Evolutionary conservation across 108 stramenopile genomes (phyloP).

Genomic region (Heterococcus sp.): DNA sequence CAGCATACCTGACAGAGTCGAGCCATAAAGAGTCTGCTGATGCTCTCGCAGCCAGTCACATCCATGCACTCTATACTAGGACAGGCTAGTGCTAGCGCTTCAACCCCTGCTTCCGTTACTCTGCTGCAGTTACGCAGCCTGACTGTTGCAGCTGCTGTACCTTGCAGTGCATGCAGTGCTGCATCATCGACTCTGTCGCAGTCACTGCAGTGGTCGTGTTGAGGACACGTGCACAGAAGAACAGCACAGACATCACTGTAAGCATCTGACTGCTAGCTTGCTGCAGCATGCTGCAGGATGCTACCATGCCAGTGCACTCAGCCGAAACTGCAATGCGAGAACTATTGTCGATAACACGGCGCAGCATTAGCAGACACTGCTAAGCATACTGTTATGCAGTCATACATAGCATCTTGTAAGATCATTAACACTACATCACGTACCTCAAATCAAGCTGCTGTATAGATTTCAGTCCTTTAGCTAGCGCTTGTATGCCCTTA

Average conservation of each 20-base stretch:
- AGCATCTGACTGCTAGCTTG: no score
- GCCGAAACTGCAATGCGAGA: no score
- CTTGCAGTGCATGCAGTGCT: constrained; percentile 11
- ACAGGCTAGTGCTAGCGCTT: constrained; percentile 45
- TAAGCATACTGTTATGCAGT: no score
- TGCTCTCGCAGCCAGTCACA: constrained; percentile 45
- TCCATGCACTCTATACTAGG: constrained; percentile 51
- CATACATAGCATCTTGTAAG: no score
- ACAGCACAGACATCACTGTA: no score
- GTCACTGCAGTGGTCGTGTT: constrained; percentile 44
- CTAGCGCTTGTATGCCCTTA: constrained; percentile 46
- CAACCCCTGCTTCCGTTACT: constrained; percentile 48
- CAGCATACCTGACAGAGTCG: constrained; percentile 24
- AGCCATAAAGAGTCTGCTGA: constrained; percentile 43
- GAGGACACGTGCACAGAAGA: constrained; percentile 20
- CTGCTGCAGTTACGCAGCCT: constrained; percentile 33
- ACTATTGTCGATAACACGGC: no score
- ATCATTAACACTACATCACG: no score
- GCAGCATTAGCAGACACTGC: no score
- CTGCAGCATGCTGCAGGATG: no score
- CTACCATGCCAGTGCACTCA: no score
- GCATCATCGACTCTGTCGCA: constrained; percentile 42
- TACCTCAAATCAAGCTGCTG: no score
- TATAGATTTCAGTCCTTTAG: no score
- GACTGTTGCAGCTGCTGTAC: constrained; percentile 10